phyloP scores from a whole-genome alignment of 345 rosid genomes.

The Sapria himalayana region DNA sequence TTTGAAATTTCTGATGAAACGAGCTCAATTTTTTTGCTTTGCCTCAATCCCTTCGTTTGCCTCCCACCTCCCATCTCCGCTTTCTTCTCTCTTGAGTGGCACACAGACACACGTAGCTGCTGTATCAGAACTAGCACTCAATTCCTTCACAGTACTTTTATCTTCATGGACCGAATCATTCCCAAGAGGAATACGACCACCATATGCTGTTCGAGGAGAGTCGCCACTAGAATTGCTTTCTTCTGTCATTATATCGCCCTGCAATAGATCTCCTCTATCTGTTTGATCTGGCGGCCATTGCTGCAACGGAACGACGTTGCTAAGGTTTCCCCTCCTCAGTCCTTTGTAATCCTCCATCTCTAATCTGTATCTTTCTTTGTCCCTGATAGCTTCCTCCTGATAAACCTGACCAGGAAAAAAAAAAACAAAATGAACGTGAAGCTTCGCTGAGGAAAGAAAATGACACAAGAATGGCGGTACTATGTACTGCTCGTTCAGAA shows the following conservation, averaged over 20 bases:
- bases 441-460: no score
- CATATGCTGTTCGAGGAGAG: constrained; percentile 25
- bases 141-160: constrained; percentile 17
- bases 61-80: no score
- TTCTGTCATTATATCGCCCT: constrained; percentile 24
- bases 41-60: no score
- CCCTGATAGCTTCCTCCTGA: constrained; percentile 65
- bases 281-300: constrained; percentile 42
- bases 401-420: constrained; percentile 23
- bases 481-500: constrained; percentile 41
- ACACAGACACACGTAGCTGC: no score
- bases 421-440: background rate
- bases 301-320: constrained; percentile 51
- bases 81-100: no score
- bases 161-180: constrained; percentile 30
- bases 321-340: constrained; percentile 30
- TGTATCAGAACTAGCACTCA: no score
- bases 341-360: constrained; percentile 79
- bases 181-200: constrained; percentile 26
- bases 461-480: no score
- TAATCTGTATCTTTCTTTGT: constrained; percentile 66
- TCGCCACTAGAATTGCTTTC: constrained; percentile 33
- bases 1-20: no score
- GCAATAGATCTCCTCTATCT: constrained; percentile 24
- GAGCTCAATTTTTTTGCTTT: no score